Evolutionary conservation across 139 green algal genomes (phyloP).

Genomic region (Chlamydomonas asymmetrica): DNA sequence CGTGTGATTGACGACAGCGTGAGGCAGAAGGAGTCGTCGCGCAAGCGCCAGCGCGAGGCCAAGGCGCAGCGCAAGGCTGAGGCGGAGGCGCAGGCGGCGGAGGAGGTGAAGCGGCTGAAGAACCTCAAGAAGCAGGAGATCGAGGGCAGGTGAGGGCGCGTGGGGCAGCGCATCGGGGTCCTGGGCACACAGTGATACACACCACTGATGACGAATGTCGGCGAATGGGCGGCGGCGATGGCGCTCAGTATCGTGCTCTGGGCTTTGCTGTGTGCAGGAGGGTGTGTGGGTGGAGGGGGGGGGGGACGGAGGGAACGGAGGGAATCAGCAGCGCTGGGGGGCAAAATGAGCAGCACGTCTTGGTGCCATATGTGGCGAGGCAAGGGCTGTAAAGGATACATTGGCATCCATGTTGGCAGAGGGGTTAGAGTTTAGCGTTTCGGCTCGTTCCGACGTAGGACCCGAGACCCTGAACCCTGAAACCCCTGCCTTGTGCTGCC

Average conservation of each 20-base stretch:
- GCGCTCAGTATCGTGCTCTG: too few relatives aligned
- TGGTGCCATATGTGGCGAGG: too few relatives aligned
- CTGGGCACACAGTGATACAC: too few relatives aligned
- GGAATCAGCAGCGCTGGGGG: too few relatives aligned
- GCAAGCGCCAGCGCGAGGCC: slow-evolving; percentile 62
- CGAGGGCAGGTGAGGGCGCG: slow-evolving; percentile 50
- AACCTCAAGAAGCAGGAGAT: slow-evolving; percentile 91
- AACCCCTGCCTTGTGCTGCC: too few relatives aligned
- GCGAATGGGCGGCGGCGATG: too few relatives aligned
- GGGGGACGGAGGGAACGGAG: not conserved
- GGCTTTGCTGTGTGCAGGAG: not conserved
- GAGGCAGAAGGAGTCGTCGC: slow-evolving; percentile 63
- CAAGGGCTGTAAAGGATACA: too few relatives aligned
- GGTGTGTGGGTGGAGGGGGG: not conserved
- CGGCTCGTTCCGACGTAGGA: too few relatives aligned
- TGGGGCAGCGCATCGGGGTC: not conserved
- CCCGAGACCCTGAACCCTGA: too few relatives aligned
- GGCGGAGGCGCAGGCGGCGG: slow-evolving; percentile 42
- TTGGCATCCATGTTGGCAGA: too few relatives aligned
- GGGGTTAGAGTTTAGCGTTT: too few relatives aligned
- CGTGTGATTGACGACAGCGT: slow-evolving; percentile 69
- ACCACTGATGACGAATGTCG: too few relatives aligned
- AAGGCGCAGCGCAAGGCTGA: slow-evolving; percentile 53
- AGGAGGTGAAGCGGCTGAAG: slow-evolving; percentile 87
- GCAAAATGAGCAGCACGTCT: not conserved